Evolutionary conservation across 352 stramenopile species (phyloP), one percentile per base, ranked within the genome.

Genomic region (Thalassiosira hispida): DNA sequence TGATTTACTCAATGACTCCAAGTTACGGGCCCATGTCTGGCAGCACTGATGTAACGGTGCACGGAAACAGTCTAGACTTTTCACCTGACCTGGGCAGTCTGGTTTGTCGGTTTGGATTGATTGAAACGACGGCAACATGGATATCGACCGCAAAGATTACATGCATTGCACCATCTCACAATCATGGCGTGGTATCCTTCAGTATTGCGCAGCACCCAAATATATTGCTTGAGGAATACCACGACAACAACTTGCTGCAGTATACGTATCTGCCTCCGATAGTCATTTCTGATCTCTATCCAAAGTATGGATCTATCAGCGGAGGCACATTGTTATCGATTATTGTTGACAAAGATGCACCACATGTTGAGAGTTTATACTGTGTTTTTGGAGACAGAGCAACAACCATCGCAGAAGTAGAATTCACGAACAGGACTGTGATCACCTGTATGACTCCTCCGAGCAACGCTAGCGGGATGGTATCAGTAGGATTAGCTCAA

Each of bases 1-100:
- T 67, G 27, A 47, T 79, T 11, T 73, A 61, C 49, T 79, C 70
- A 38, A 60, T 79, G 23, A 57, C 47, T 67, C 70, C 31, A 29
- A 25, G 12, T 18, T 20, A 51, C 9, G 64, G 64, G 9, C 62
- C 42, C 9, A 55, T 40, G 22, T 53, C 52, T 20, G 53, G 65
- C 8, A 38, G 33, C 1, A 74, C 6, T 52, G 8, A 22, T 9
- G 27, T 66, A 8, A 35, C 16, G 14, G 44, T 73, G 18, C n/a
- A 44, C 9, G 61, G 71, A 11, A 68, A 52, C 27, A 67, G 33
- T 66, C 9, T 78, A 8, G 55, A 71, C 29, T 56, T 79, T 22
- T 40, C 25, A 27, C 11, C 29, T 20, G 12, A 57, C 46, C 6
- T 27, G 12, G 52, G 44, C 22, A 22, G 73, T n/a, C 5, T 47